These are phyloP conservation scores for Nakazawaea wickerhamii DNA, from an alignment of 805 yeast genomes.

Conservation along the genomic window DNA sequence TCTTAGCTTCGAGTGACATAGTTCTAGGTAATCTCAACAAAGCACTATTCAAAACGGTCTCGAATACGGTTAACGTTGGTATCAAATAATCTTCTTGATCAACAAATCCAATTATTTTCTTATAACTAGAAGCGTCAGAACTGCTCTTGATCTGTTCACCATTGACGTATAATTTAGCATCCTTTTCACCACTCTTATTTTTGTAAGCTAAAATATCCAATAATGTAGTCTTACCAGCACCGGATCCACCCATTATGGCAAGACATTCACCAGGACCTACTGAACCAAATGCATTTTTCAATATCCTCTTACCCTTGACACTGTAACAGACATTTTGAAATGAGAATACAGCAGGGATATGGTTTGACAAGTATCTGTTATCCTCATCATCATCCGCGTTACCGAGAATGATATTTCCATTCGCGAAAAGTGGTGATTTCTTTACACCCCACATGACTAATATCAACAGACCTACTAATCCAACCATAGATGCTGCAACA, in stretches of 20 bases:
- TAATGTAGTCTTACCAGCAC: slow-evolving; percentile 95
- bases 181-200: slow-evolving; percentile 64
- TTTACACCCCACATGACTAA: slow-evolving; percentile 44
- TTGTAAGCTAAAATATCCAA: slow-evolving; percentile 89
- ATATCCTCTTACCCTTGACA: slow-evolving; percentile 47
- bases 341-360: slow-evolving; percentile 65
- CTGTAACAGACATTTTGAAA: slow-evolving; percentile 69
- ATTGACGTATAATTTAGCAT: slow-evolving; percentile 71
- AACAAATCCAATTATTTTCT: slow-evolving; percentile 82
- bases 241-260: slow-evolving; percentile 98
- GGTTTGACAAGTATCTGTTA: slow-evolving; percentile 44
- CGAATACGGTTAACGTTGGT: slow-evolving; percentile 93
- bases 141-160: slow-evolving; percentile 42
- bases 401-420: slow-evolving; percentile 17
- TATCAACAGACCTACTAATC: slow-evolving; percentile 36
- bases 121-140: slow-evolving; percentile 38
- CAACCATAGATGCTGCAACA: slow-evolving; percentile 35
- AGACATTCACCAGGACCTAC: slow-evolving; percentile 84
- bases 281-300: slow-evolving; percentile 63
- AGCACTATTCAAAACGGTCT: slow-evolving; percentile 91
- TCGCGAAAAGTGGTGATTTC: slow-evolving; percentile 54
- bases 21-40: slow-evolving; percentile 75
- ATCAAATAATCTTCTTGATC: slow-evolving; percentile 91
- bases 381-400: slow-evolving; percentile 30
- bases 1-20: slow-evolving; percentile 72